These are phyloP conservation scores for Neopestalotiopsis sp. DNA, from an alignment of 2,329 filamentous ascomycete species.

Conservation along the genomic window DNA sequence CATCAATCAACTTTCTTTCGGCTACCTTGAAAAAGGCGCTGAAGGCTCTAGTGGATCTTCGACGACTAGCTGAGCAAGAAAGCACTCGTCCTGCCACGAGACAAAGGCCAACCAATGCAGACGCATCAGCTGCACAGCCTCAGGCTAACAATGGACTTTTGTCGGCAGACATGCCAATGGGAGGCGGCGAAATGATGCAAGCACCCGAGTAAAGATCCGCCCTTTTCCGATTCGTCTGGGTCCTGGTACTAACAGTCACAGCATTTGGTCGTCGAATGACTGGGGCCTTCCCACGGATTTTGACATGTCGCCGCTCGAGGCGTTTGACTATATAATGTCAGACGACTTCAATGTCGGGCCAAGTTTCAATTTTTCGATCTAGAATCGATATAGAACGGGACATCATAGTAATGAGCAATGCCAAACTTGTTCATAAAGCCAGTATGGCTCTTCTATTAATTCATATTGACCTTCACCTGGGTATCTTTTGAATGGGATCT, in stretches of 20 bases:
- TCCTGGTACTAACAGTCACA: background rate
- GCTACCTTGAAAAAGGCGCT: background rate
- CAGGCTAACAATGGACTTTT: background rate
- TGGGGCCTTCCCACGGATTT: background rate
- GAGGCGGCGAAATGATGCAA: background rate
- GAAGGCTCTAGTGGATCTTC: background rate
- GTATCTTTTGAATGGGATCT: no score
- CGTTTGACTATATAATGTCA: slow-evolving; percentile 6
- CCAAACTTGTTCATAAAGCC: no score
- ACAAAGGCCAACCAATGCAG: background rate
- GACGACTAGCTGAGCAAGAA: background rate
- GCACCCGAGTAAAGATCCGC: background rate
- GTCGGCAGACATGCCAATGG: no score
- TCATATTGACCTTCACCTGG: no score
- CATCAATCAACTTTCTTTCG: background rate
- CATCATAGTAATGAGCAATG: no score
- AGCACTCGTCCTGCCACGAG: background rate
- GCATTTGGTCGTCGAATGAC: background rate
- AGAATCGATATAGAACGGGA: no score
- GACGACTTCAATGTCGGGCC: background rate
- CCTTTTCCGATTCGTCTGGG: background rate
- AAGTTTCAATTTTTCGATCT: background rate
- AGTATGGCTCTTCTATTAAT: no score
- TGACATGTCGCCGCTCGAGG: background rate
- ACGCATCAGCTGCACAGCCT: background rate